Evolutionary conservation across 2,329 filamentous ascomycete genomes (phyloP).

Genomic region (Diaporthe helianthi): DNA sequence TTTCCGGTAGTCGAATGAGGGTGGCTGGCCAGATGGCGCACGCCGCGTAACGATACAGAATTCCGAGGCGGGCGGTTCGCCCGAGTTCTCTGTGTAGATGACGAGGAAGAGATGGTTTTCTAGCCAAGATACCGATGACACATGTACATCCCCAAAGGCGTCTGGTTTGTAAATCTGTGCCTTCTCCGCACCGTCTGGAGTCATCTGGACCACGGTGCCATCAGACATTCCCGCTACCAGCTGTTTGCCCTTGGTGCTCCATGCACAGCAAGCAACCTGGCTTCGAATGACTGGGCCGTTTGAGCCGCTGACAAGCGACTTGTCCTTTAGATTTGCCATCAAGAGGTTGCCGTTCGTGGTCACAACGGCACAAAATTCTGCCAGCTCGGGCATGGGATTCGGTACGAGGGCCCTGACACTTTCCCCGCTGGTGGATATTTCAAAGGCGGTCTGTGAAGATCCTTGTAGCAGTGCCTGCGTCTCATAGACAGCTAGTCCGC

Average conservation of each 20-base stretch:
- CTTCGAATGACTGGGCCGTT: slow-evolving; percentile 72
- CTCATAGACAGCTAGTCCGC: slow-evolving; percentile 85
- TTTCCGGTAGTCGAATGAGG: slow-evolving; percentile 74
- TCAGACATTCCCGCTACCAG: slow-evolving; percentile 84
- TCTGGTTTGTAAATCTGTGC: slow-evolving; percentile 81
- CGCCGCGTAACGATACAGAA: slow-evolving; percentile 82
- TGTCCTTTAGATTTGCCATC: slow-evolving; percentile 80
- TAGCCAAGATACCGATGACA: slow-evolving; percentile 85
- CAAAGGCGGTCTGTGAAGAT: slow-evolving; percentile 71
- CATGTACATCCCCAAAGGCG: slow-evolving; percentile 70
- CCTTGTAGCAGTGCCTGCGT: slow-evolving; percentile 72
- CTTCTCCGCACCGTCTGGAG: slow-evolving; percentile 78
- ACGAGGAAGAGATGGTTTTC: slow-evolving; percentile 86
- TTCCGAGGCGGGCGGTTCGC: slow-evolving; percentile 67
- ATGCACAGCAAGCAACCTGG: slow-evolving; percentile 83
- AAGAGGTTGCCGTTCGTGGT: slow-evolving; percentile 81
- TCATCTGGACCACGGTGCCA: slow-evolving; percentile 83
- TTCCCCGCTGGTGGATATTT: slow-evolving; percentile 78
- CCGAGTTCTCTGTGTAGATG: slow-evolving; percentile 73
- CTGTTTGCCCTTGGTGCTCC: slow-evolving; percentile 94
- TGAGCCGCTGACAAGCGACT: slow-evolving; percentile 61
- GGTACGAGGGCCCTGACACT: slow-evolving; percentile 77
- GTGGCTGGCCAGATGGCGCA: slow-evolving; percentile 52
- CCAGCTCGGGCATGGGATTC: slow-evolving; percentile 78
- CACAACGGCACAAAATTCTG: slow-evolving; percentile 80